Percentiles rank a stretch among this genome's conserved stretches.
Conservation (phyloP, 768 basidiomycete species). For the Chalciporus pseudorubinellus region DNA sequence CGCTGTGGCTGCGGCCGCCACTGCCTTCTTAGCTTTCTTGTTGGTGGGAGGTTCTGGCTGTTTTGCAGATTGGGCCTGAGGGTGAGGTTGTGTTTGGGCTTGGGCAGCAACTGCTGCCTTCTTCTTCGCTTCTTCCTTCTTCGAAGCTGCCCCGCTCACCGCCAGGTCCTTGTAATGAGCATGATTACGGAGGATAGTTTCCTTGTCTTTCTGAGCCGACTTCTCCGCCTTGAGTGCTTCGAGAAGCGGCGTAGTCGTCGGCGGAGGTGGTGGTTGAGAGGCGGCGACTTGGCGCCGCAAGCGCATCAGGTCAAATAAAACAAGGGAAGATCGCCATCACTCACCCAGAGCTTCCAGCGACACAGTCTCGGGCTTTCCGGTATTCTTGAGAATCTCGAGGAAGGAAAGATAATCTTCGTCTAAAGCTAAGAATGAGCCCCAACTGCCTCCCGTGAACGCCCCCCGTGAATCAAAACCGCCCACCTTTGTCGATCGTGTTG, state of each 20-base stretch:
- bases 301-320: background rate
- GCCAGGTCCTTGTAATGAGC: constrained; percentile 62
- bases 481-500: constrained; percentile 89
- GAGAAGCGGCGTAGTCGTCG: constrained; percentile 87
- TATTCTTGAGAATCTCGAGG: constrained; percentile 63
- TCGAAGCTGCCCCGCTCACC: constrained; percentile 26
- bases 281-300: constrained; percentile 53
- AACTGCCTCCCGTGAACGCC: background rate
- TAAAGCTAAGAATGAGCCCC: constrained; percentile 23
- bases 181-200: constrained; percentile 68
- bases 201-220: constrained; percentile 65
- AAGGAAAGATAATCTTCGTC: constrained; percentile 87
- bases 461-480: constrained; percentile 3
- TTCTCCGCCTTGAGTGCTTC: constrained; percentile 87
- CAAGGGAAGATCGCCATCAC: constrained; percentile 17
- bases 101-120: constrained; percentile 19
- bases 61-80: constrained; percentile 27
- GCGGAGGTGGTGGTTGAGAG: constrained; percentile 53
- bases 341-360: constrained; percentile 64
- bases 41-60: constrained; percentile 29
- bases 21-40: constrained; percentile 37
- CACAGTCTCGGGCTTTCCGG: constrained; percentile 52
- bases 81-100: too few species aligned
- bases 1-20: constrained; percentile 24
- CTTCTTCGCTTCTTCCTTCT: constrained; percentile 42